Evolutionary conservation across 2,329 filamentous ascomycete species (phyloP).

Genomic region (Albifimbria verrucaria): DNA sequence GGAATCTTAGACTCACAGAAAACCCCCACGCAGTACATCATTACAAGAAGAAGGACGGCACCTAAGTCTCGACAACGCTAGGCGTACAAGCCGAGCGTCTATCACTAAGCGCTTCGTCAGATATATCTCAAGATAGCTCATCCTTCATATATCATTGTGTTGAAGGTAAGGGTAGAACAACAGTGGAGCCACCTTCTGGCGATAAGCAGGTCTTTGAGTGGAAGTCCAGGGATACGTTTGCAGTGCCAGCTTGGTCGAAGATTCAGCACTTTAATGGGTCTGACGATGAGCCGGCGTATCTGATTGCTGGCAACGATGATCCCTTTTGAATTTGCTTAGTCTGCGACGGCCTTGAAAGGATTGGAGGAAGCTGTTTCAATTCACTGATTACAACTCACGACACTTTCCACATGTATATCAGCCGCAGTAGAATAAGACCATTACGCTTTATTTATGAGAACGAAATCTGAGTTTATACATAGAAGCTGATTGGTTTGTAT

Average conservation of each 20-base stretch:
- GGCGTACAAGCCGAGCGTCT: slow-evolving; percentile 47
- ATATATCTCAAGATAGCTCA: slow-evolving; percentile 39
- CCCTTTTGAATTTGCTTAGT: slow-evolving; percentile 29
- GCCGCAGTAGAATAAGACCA: too few relatives aligned
- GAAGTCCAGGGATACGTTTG: slow-evolving; percentile 49
- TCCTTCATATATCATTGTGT: slow-evolving; percentile 53
- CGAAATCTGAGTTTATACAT: too few relatives aligned
- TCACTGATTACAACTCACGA: too few relatives aligned
- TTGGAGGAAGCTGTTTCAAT: too few relatives aligned
- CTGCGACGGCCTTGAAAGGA: slow-evolving; percentile 11
- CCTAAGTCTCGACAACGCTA: slow-evolving; percentile 39
- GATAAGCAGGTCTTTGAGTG: slow-evolving; percentile 35
- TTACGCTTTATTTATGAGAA: too few relatives aligned
- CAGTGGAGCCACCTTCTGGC: slow-evolving; percentile 28
- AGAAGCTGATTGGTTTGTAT: too few relatives aligned
- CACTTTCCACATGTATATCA: too few relatives aligned
- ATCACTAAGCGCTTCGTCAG: slow-evolving; percentile 27
- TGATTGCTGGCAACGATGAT: slow-evolving; percentile 30
- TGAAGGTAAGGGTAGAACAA: slow-evolving; percentile 39
- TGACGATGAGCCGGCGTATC: slow-evolving; percentile 21
- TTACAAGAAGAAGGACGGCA: slow-evolving; percentile 28
- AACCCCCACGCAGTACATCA: slow-evolving; percentile 29
- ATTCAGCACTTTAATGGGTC: slow-evolving; percentile 41
- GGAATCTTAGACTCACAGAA: slow-evolving; percentile 28
- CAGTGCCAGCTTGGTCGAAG: slow-evolving; percentile 48